These are phyloP conservation scores for Didymosphaeria variabile DNA, from an alignment of 2,329 filamentous ascomycete genomes.

Conservation along the genomic window DNA sequence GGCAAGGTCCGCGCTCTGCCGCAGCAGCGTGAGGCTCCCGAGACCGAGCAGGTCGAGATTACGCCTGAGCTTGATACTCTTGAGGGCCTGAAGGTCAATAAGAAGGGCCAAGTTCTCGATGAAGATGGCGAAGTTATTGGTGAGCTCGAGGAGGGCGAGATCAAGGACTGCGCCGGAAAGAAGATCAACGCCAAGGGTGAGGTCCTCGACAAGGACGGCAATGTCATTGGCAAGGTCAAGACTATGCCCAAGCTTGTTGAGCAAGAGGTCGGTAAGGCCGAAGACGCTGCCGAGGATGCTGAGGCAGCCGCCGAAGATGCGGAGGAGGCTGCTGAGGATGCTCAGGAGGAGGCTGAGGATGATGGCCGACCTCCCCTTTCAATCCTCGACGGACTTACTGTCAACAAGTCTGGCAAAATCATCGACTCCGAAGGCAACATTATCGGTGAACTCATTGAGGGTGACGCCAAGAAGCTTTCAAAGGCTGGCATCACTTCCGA, in stretches of 20 bases:
- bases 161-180: slow-evolving; percentile 70
- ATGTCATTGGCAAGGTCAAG: slow-evolving; percentile 69
- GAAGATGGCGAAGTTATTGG: slow-evolving; percentile 64
- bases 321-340: slow-evolving; percentile 44
- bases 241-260: slow-evolving; percentile 57
- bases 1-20: slow-evolving; percentile 66
- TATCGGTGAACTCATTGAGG: slow-evolving; percentile 60
- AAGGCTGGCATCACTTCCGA: slow-evolving; percentile 57
- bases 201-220: slow-evolving; percentile 70
- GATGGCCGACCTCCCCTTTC: slow-evolving; percentile 57
- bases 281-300: slow-evolving; percentile 41
- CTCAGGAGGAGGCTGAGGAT: slow-evolving; percentile 35
- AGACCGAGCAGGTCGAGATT: slow-evolving; percentile 52
- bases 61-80: slow-evolving; percentile 58
- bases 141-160: slow-evolving; percentile 64
- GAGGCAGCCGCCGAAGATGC: slow-evolving; percentile 42
- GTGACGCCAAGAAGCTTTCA: slow-evolving; percentile 63
- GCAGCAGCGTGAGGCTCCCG: slow-evolving; percentile 37
- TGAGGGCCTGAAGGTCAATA: slow-evolving; percentile 66
- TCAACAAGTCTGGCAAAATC: slow-evolving; percentile 62
- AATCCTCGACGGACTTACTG: slow-evolving; percentile 58
- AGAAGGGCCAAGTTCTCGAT: slow-evolving; percentile 63
- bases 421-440: slow-evolving; percentile 57
- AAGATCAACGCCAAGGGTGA: slow-evolving; percentile 72
- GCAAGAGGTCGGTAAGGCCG: slow-evolving; percentile 43